phyloP scores from a whole-genome alignment of 1,284 basidiomycete species.

The Mycena citricolor region DNA sequence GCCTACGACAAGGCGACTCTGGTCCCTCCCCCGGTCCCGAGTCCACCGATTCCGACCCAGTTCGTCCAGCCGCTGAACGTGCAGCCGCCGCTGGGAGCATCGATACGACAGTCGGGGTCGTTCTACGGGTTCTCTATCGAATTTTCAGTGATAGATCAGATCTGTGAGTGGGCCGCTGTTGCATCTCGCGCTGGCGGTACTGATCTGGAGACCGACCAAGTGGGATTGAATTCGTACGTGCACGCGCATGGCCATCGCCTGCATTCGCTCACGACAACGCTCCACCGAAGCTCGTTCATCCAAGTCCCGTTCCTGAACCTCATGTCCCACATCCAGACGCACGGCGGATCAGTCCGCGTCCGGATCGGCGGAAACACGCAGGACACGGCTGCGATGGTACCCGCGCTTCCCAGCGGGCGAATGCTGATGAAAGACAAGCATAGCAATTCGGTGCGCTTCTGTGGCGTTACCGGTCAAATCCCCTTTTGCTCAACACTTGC shows the following conservation, averaged over 20 bases:
- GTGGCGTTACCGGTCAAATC: neutral
- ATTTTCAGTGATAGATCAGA: constrained; percentile 65
- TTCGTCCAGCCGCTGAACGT: constrained; percentile 36
- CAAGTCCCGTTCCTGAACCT: constrained; percentile 74
- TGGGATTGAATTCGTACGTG: constrained; percentile 53
- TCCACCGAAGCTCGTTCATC: constrained; percentile 40
- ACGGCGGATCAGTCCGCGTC: constrained; percentile 56
- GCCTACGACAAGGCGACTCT: constrained; percentile 47
- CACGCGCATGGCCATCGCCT: neutral
- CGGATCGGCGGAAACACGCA: constrained; percentile 81
- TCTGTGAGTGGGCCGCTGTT: constrained; percentile 45
- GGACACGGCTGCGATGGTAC: constrained; percentile 53
- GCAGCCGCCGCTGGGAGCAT: constrained; percentile 39
- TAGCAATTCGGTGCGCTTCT: constrained; percentile 41
- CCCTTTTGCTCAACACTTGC: neutral
- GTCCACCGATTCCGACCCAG: constrained; percentile 36
- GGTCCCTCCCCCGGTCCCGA: constrained; percentile 42
- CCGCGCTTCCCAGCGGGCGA: constrained; percentile 39
- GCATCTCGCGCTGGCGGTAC: constrained; percentile 10
- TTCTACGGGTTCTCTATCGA: constrained; percentile 75
- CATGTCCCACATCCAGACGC: constrained; percentile 62
- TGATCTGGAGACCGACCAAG: constrained; percentile 29
- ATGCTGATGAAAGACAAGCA: constrained; percentile 46
- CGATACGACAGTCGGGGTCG: constrained; percentile 55
- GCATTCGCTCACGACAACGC: neutral